Conservation (phyloP, 352 stramenopile species). For the Elongisporangium prolatum region DNA sequence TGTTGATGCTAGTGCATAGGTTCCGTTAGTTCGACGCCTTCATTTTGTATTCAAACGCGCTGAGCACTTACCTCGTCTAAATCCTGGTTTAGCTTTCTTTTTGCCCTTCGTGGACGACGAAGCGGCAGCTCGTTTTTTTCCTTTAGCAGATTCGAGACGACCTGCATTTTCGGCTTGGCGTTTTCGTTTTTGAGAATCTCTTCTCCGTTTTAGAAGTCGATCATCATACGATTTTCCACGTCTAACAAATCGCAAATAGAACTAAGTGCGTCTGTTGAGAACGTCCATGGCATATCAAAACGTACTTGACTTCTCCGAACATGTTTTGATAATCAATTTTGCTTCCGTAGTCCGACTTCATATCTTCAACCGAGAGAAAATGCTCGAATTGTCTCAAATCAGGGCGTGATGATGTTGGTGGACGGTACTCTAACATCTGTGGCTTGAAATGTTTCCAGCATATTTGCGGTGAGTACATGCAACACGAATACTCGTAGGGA, state of each 20-base stretch:
- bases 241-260: constrained; percentile 3
- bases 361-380: constrained; percentile 63
- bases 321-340: constrained; percentile 65
- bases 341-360: constrained; percentile 43
- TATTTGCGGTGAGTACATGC: neutral
- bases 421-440: neutral
- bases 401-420: constrained; percentile 7
- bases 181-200: constrained; percentile 49
- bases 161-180: constrained; percentile 11
- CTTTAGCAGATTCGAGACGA: constrained; percentile 12
- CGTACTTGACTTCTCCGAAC: constrained; percentile 63
- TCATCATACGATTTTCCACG: constrained; percentile 50
- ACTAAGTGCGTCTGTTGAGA: neutral
- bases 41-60: neutral
- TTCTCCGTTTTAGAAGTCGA: constrained; percentile 29
- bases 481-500: neutral
- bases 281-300: neutral
- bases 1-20: neutral
- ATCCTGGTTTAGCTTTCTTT: constrained; percentile 22
- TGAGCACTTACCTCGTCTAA: constrained; percentile 20
- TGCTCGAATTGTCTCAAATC: constrained; percentile 60
- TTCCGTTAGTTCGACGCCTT: neutral
- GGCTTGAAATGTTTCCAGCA: neutral
- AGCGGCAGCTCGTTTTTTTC: constrained; percentile 3
- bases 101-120: constrained; percentile 13